phyloP scores from a whole-genome alignment of 768 basidiomycete species.

The Boletellus emodensis region DNA sequence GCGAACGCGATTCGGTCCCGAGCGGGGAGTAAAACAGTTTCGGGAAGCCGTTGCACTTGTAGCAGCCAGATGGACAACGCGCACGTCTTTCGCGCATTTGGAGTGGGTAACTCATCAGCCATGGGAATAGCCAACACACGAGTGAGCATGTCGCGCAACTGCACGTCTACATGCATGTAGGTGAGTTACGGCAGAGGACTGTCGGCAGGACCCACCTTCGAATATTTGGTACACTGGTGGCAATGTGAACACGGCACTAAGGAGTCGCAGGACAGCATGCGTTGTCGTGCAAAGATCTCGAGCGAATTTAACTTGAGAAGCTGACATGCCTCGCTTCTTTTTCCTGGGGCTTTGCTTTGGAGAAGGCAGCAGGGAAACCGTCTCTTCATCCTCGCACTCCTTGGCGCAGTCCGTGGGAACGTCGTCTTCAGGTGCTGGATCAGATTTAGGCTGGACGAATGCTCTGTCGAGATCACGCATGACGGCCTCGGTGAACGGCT shows the following conservation, averaged over 20 bases:
- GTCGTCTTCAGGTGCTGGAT: constrained; percentile 21
- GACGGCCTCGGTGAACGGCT: constrained; percentile 53
- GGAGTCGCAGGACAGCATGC: constrained; percentile 66
- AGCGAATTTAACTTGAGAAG: constrained; percentile 73
- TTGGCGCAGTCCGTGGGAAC: constrained; percentile 20
- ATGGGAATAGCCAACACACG: constrained; percentile 70
- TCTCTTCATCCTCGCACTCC: constrained; percentile 25
- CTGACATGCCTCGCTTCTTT: constrained; percentile 64
- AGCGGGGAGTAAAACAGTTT: constrained; percentile 55
- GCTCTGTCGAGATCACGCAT: constrained; percentile 66
- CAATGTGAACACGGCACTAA: constrained; percentile 55
- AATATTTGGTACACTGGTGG: constrained; percentile 61
- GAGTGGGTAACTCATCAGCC: constrained; percentile 65
- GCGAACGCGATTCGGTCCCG: constrained; percentile 67
- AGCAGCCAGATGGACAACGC: constrained; percentile 73
- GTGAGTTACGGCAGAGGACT: background rate
- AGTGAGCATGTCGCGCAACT: constrained; percentile 58
- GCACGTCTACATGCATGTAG: constrained; percentile 41
- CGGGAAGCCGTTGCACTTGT: constrained; percentile 66
- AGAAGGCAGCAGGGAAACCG: constrained; percentile 50
- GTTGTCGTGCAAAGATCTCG: constrained; percentile 73
- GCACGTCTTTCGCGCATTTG: constrained; percentile 83
- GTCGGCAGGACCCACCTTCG: constrained; percentile 43
- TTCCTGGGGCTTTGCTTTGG: constrained; percentile 60
- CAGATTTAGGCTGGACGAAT: constrained; percentile 49